phyloP scores from a whole-genome alignment of 345 rosid genomes.

The Carallia pectinifolia region DNA sequence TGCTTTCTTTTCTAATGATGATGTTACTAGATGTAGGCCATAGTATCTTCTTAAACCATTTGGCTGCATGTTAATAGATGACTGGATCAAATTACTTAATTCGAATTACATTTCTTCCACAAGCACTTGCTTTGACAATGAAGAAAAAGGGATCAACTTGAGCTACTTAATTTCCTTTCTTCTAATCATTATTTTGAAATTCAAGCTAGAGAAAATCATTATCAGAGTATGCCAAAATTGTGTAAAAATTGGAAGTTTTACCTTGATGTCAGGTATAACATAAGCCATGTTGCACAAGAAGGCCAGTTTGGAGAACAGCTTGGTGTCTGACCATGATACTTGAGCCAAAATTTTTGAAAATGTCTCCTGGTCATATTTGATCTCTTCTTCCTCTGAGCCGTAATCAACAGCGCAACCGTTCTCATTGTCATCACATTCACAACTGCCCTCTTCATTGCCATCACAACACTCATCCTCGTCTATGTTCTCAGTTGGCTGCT shows the following conservation, averaged over 20 bases:
- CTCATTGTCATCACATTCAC: constrained; percentile 39
- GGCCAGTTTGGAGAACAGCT: constrained; percentile 71
- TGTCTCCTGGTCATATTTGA: constrained; percentile 40
- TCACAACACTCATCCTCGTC: constrained; percentile 22
- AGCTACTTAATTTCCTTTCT: neutral
- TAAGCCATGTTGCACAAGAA: constrained; percentile 86
- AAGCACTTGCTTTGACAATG: neutral
- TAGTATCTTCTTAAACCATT: constrained; percentile 54
- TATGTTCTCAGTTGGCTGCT: constrained; percentile 23
- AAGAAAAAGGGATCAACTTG: neutral
- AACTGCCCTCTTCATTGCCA: constrained; percentile 24
- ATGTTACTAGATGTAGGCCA: constrained; percentile 69
- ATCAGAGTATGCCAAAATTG: no score
- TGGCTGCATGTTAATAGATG: constrained; percentile 33
- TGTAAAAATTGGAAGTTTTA: constrained; percentile 9
- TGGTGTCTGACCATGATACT: constrained; percentile 64
- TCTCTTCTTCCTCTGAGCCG: constrained; percentile 38
- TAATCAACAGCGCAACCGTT: constrained; percentile 52
- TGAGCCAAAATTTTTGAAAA: constrained; percentile 49
- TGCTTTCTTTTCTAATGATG: constrained; percentile 78
- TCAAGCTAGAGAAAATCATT: no score
- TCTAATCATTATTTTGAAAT: neutral
- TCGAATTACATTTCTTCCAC: neutral
- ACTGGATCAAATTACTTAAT: neutral
- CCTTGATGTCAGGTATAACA: constrained; percentile 67